Evolutionary conservation across 441 rosid genomes (phyloP).

Genomic region (Populus trichocarpa): DNA sequence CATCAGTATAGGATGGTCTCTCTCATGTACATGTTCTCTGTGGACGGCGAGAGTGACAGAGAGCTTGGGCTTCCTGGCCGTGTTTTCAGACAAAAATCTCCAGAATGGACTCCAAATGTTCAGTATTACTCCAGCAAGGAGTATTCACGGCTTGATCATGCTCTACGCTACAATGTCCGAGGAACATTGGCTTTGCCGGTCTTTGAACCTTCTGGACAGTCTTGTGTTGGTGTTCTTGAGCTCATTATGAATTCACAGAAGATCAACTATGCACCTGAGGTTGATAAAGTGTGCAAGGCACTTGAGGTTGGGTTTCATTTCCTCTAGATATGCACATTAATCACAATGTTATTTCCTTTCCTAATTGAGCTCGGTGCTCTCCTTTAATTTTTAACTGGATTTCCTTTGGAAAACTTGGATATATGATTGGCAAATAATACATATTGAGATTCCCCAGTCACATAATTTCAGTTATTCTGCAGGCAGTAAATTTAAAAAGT

Average conservation of each 20-base stretch:
- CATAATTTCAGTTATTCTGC: slow-evolving; percentile 44
- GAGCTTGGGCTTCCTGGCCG: slow-evolving; percentile 94
- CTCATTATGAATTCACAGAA: slow-evolving; percentile 84
- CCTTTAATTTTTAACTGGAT: background rate
- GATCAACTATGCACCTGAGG: slow-evolving; percentile 92
- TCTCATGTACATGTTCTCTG: slow-evolving; percentile 60
- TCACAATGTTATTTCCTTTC: background rate
- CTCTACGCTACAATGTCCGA: slow-evolving; percentile 61
- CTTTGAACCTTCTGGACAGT: slow-evolving; percentile 73
- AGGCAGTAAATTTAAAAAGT: slow-evolving; percentile 91
- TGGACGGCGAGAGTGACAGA: slow-evolving; percentile 61
- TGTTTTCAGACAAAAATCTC: slow-evolving; percentile 70
- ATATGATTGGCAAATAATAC: background rate
- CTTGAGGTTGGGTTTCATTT: slow-evolving; percentile 69
- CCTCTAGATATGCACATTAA: slow-evolving; percentile 4
- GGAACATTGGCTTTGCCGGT: slow-evolving; percentile 94
- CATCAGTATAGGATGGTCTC: slow-evolving; percentile 88
- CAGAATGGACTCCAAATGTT: slow-evolving; percentile 97
- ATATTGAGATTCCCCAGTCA: slow-evolving; percentile 27
- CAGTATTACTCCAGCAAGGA: slow-evolving; percentile 81
- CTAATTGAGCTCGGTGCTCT: background rate
- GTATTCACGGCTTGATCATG: slow-evolving; percentile 77
- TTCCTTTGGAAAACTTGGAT: background rate
- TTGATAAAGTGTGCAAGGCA: slow-evolving; percentile 97
- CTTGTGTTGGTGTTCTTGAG: slow-evolving; percentile 88